Base-by-base conservation (phyloP, 1,284 basidiomycete genomes). In the Leccinum subrobustum region DNA sequence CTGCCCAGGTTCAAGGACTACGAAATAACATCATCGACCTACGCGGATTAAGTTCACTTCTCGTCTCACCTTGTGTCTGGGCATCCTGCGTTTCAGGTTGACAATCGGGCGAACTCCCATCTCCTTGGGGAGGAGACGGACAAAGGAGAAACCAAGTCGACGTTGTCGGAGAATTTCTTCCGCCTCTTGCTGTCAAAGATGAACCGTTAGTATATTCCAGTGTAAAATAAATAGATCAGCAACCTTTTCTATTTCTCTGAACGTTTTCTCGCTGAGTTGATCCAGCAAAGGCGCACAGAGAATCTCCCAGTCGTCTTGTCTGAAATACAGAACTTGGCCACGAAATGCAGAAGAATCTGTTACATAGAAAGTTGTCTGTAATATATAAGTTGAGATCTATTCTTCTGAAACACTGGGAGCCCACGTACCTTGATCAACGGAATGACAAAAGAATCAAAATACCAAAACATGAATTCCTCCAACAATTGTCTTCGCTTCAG, bases 101-200 rank as follows among this genome's bases (percentile, higher is more conserved):
- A 98, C 92, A 62, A 99, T 97, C 0, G 96, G 96, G 33, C 97
- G 83, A 4, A 98, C 93, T 0, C 96, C 96, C 3, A 85, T 92
- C 59, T 96, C 95, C 74, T 99, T 99, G 0, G 96, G 97, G 27
- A 98, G 78, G 1, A 99, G 79, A 2, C 97, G 85, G 6, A 98
- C 88, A 63, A 91, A 92, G 0, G 94, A 93, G 70, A 89, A 93
- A 0, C 92, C 92, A 2, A 96, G 79, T 64, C 77, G 86, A 3
- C 91, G 83, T 64, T 88, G 85, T 29, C 83, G 80, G 12, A 91
- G 73, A 33, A 92, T 80, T 63, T 86, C 85, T 56, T 81, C 77
- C 0, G 85, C 87, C 63, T 93, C 86, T 31, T 70, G 65, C 90
- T 93, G 56, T 23, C 14, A 42, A 39, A 29, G 44, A 33, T 39